Evolutionary conservation across 495 filamentous ascomycete species (phyloP), one percentile per base, ranked within the genome.

Genomic region (Penicillium egyptiacum): DNA sequence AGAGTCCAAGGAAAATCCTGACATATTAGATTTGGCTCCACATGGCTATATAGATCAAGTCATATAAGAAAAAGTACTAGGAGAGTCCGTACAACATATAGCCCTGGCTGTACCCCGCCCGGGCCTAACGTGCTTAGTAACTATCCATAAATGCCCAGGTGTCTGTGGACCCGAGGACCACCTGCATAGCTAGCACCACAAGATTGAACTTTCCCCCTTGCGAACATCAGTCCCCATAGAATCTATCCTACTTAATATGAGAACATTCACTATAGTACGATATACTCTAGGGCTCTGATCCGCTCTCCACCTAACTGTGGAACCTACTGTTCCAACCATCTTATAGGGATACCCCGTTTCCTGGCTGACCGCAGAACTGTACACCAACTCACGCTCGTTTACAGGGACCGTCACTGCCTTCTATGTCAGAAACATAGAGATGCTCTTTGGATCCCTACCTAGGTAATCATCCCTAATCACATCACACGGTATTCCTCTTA

Each of bases 1-100:
- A n/a, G 20, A 50, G 23, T 26, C 7, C 5, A 16, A 14, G 25
- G 20, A 9, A 25, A 8, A 9, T 23, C 6, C 17, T 51, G 31
- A 39, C 20, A 51, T 17, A 51, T 23, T 16, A 35, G 16, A 50
- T 40, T 40, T 40, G 33, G 22, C 48, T 40, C 48, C 48, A 51
- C 48, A 25, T 51, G 12, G 22, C 33, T 11, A 43, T 37, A 33
- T 50, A 25, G 48, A 40, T 51, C 48, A 50, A 17, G 19, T 16
- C 25, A 6, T 20, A 17, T 22, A 39, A n/a, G 35, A 39, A n/a
- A 39, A 39, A 39, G 6, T 4, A 6, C 7, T 16, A 37, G 8
- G n/a, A 6, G 5, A n/a, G 14, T 7, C 6, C 16, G 17, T n/a
- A 17, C 11, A 25, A 2, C 43, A 26, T 26, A 26, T 45, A 37